Evolutionary conservation across 1,284 basidiomycete genomes (phyloP).

Genomic region (Ustilago cynodontis): DNA sequence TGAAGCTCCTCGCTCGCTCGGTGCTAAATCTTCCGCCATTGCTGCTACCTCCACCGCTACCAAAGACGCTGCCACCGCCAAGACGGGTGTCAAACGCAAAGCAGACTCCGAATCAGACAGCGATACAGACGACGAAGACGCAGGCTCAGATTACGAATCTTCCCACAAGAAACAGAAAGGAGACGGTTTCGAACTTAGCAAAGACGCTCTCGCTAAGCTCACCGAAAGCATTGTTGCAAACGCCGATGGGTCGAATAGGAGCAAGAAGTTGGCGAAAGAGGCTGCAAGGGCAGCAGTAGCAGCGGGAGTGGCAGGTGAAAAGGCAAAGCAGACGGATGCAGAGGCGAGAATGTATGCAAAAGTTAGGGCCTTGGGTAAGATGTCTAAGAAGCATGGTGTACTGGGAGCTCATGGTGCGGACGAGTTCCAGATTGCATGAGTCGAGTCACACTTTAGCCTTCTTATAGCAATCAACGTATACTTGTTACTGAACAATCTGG

Average conservation of each 20-base stretch:
- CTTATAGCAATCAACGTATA: not conserved
- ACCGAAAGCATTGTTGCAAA: conserved; percentile 63
- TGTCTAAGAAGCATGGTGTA: conserved; percentile 82
- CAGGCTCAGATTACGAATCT: conserved; percentile 41
- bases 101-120: conserved; percentile 8
- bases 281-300: conserved; percentile 21
- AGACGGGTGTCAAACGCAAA: conserved; percentile 2
- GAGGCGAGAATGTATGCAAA: conserved; percentile 89
- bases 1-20: conserved; percentile 84
- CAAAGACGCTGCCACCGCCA: conserved; percentile 15
- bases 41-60: conserved; percentile 17
- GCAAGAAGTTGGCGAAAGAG: conserved; percentile 28
- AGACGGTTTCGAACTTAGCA: conserved; percentile 32
- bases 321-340: conserved; percentile 73
- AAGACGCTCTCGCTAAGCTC: conserved; percentile 21
- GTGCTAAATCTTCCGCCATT: conserved; percentile 30
- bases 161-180: conserved; percentile 10
- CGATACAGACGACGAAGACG: conserved; percentile 21
- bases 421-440: conserved; percentile 64
- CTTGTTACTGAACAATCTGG: not conserved
- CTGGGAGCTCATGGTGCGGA: conserved; percentile 79
- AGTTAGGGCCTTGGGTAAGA: conserved; percentile 85
- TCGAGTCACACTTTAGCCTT: not conserved
- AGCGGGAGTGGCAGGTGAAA: conserved; percentile 14
- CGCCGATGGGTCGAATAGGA: conserved; percentile 72